Conservation (phyloP, 2,329 filamentous ascomycete species). For the Aureobasidium zeae region DNA sequence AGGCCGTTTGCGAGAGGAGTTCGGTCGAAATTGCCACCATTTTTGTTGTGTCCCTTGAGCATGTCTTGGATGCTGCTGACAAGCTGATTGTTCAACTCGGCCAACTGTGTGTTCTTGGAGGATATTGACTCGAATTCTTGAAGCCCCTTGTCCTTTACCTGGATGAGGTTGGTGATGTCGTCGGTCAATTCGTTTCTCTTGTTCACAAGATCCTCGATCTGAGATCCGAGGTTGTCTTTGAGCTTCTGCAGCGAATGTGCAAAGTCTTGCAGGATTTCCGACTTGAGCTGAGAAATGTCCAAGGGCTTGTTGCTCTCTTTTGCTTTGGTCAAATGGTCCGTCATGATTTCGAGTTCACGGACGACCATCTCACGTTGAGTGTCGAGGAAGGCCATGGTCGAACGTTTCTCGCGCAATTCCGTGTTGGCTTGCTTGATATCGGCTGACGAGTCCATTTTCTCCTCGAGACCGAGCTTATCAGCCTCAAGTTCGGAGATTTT, state of each 20-base stretch:
- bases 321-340: slow-evolving; percentile 75
- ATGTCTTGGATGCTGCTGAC: slow-evolving; percentile 89
- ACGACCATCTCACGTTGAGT: slow-evolving; percentile 94
- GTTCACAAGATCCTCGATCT: slow-evolving; percentile 83
- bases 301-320: slow-evolving; percentile 75
- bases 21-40: slow-evolving; percentile 27
- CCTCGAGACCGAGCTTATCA: slow-evolving; percentile 53
- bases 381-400: slow-evolving; percentile 88
- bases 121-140: slow-evolving; percentile 94
- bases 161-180: slow-evolving; percentile 71
- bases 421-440: slow-evolving; percentile 71
- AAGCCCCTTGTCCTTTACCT: slow-evolving; percentile 84
- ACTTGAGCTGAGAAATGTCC: slow-evolving; percentile 63
- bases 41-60: slow-evolving; percentile 61
- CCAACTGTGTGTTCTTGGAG: slow-evolving; percentile 86
- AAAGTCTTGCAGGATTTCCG: slow-evolving; percentile 53
- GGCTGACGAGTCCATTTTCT: slow-evolving; percentile 47
- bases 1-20: slow-evolving; percentile 43
- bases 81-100: slow-evolving; percentile 90
- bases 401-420: slow-evolving; percentile 83
- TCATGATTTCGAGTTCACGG: slow-evolving; percentile 79
- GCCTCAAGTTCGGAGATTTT: slow-evolving; percentile 77
- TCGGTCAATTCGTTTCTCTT: slow-evolving; percentile 76
- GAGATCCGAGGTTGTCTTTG: slow-evolving; percentile 65
- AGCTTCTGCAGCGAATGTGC: slow-evolving; percentile 55